These are phyloP conservation scores for Kappamyces sp. DNA, from an alignment of 192 early-diverging fungal species.

Conservation along the genomic window DNA sequence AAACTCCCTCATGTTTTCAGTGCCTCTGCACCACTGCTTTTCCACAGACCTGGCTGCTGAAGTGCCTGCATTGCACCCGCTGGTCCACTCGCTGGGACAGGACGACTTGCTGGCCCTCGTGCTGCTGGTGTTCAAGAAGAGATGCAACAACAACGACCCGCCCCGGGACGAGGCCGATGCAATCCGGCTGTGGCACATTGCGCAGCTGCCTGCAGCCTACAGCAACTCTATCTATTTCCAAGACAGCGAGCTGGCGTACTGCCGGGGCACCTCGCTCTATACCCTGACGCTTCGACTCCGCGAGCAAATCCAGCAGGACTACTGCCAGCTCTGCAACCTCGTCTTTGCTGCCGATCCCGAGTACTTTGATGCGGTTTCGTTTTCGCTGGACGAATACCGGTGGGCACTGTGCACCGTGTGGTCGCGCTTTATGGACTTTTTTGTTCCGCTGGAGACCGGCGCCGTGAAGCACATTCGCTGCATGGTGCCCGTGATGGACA, in stretches of 20 bases:
- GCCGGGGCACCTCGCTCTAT: slow-evolving; percentile 20
- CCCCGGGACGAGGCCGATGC: not conserved
- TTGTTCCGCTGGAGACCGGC: slow-evolving; percentile 5
- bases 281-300: not conserved
- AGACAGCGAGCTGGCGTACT: slow-evolving; percentile 22
- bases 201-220: slow-evolving; percentile 20
- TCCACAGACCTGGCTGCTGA: too few species aligned
- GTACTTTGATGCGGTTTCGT: slow-evolving; percentile 19
- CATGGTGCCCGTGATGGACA: slow-evolving; percentile 35
- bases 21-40: too few species aligned
- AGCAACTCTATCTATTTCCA: slow-evolving; percentile 22
- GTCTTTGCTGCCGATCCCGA: slow-evolving; percentile 19
- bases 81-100: too few species aligned
- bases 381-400: slow-evolving; percentile 30
- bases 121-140: too few species aligned
- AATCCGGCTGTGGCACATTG: not conserved
- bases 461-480: slow-evolving; percentile 16
- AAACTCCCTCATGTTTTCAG: too few species aligned
- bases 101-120: too few species aligned
- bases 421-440: slow-evolving; percentile 32
- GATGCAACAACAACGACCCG: too few species aligned
- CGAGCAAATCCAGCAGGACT: slow-evolving; percentile 17
- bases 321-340: not conserved
- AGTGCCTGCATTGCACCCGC: too few species aligned
- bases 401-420: slow-evolving; percentile 40